Conservation (phyloP, 345 rosid species). For the Arabidopsis arenosa region DNA sequence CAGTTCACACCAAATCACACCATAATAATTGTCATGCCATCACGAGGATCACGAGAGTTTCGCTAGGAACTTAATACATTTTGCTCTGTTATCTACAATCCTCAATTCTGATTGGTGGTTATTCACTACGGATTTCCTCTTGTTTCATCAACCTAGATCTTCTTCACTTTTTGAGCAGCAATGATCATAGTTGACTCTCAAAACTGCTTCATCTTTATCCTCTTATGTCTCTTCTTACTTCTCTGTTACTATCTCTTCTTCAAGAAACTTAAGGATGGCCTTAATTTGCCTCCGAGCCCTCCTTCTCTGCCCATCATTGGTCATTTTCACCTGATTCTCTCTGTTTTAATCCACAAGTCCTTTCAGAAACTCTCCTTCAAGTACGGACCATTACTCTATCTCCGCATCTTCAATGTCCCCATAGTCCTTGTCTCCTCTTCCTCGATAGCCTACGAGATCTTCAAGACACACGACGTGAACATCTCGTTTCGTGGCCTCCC, state of each 20-base stretch:
- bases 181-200: not conserved
- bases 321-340: conserved; percentile 17
- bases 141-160: no score
- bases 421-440: not conserved
- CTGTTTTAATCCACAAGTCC: not conserved
- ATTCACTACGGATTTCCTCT: no score
- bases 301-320: conserved; percentile 6
- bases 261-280: conserved; percentile 1
- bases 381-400: conserved; percentile 7
- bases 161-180: not conserved
- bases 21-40: no score
- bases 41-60: no score
- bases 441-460: conserved; percentile 8
- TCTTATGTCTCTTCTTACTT: not conserved
- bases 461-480: conserved; percentile 3
- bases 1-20: no score
- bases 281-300: conserved; percentile 11
- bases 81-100: no score
- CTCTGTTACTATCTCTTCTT: conserved; percentile 6
- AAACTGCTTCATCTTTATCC: not conserved
- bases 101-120: no score
- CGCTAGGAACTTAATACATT: no score
- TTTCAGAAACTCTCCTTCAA: conserved; percentile 6
- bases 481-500: conserved; percentile 2
- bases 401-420: conserved; percentile 20